Evolutionary conservation across 1,284 basidiomycete genomes (phyloP).

Genomic region (Leucoagaricus sp.): DNA sequence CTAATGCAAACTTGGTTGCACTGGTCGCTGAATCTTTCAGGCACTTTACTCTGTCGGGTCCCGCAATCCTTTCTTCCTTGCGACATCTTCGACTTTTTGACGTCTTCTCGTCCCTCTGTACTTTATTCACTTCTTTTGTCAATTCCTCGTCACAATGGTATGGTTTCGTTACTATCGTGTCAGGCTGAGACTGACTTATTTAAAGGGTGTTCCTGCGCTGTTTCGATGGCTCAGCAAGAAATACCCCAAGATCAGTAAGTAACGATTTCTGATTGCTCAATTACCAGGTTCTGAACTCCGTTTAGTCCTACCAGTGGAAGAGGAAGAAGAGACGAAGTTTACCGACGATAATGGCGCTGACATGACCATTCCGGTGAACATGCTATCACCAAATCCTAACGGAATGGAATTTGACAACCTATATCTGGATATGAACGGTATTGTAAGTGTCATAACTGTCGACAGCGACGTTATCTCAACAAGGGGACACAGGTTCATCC

Average conservation of each 20-base stretch:
- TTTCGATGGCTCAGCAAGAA: slow-evolving; percentile 96
- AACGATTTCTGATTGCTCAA: background rate
- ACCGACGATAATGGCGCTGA: slow-evolving; percentile 68
- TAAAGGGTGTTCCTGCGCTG: slow-evolving; percentile 89
- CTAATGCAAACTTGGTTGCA: slow-evolving; percentile 6
- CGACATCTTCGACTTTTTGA: background rate
- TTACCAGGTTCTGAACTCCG: slow-evolving; percentile 1
- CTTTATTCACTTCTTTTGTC: background rate
- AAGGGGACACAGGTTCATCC: slow-evolving; percentile 86
- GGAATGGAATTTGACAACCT: slow-evolving; percentile 95
- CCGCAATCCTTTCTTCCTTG: background rate
- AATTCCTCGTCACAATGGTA: slow-evolving; percentile 9
- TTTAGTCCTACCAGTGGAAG: slow-evolving; percentile 75
- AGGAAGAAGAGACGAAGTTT: slow-evolving; percentile 78
- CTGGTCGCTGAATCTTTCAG: slow-evolving; percentile 7
- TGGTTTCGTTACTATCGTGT: background rate
- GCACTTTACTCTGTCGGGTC: background rate
- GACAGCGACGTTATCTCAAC: background rate
- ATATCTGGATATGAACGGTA: slow-evolving; percentile 94
- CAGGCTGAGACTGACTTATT: background rate
- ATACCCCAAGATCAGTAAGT: slow-evolving; percentile 91
- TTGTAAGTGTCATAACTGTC: slow-evolving; percentile 44
- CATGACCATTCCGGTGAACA: slow-evolving; percentile 82
- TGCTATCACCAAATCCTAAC: slow-evolving; percentile 90
- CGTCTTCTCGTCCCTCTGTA: background rate